Evolutionary conservation across 306 rosid species (phyloP).

Genomic region (Gillenia trifoliata): DNA sequence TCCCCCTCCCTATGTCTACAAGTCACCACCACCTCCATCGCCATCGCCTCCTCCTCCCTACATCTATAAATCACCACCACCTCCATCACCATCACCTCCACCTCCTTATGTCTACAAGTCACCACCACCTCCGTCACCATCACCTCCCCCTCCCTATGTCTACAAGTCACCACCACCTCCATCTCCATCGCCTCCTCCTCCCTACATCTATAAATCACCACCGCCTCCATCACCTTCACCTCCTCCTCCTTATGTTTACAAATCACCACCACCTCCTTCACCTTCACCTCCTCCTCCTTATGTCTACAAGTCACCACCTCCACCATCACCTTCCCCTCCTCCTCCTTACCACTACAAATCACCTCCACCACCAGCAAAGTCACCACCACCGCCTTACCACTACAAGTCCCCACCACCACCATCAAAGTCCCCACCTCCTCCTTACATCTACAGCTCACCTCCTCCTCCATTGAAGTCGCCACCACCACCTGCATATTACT

Average conservation of each 20-base stretch:
- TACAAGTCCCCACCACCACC: slow-evolving; percentile 2
- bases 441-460: slow-evolving; percentile 1
- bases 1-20: accelerated
- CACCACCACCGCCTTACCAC: background rate
- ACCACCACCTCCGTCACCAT: background rate
- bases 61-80: accelerated
- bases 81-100: background rate
- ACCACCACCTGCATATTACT: background rate
- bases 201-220: background rate
- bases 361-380: background rate
- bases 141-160: background rate
- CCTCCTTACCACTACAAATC: background rate
- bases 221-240: background rate
- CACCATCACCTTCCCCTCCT: background rate
- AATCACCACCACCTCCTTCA: background rate
- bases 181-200: background rate
- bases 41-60: background rate
- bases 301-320: background rate
- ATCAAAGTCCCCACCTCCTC: background rate
- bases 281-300: background rate
- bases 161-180: background rate
- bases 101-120: background rate
- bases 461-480: background rate
- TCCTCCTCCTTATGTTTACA: background rate
- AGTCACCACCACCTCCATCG: background rate